Base-by-base conservation (phyloP, 768 basidiomycete species). In the Agrocybe pediades region DNA sequence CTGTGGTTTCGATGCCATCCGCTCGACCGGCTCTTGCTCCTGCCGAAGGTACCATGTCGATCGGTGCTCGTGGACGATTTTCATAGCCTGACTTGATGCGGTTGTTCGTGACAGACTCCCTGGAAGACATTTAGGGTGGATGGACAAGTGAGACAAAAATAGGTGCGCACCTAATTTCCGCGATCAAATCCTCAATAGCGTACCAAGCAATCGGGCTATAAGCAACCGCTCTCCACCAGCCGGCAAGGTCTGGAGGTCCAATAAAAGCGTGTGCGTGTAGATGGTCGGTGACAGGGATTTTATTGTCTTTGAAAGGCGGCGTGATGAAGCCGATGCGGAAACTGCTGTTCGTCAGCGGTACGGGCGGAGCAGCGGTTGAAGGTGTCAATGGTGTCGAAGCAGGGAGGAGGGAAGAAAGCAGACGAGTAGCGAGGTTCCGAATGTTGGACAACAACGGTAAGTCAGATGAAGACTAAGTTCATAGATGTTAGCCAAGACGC, bases 71-170 rank as follows among this genome's bases (percentile, higher is more conserved):
- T 3, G 59, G 58, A 21, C 88, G 81, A 53, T 81, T 79, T 49
- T 77, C 71, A 59, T 88, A 82, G 19, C 88, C 89, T 6, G 90
- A 90, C 65, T 90, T 91, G 65, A 94, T 73, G 39, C 90, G 85
- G 69, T 94, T 92, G 65, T 92, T 94, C 13, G 88, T 85, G 2
- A 86, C 84, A 17, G 84, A 81, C 70, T 93, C 90, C 44, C 91
- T 92, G 70, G n/a, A 57, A 46, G 56, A 45, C n/a, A 36, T 52
- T 57, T 49, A 36, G 25, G 9, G 47, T 44, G 29, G 21, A 17
- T n/a, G n/a, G 9, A 42, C 15, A 26, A 30, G 42, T 41, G 26
- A 20, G 47, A 41, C 24, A 56, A 51, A 23, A 16, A 42, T 26
- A 36, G 44, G 44, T 45, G 24, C 53, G 46, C 27, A 90, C 90